Evolutionary conservation across 2,329 filamentous ascomycete genomes (phyloP), one percentile per base, ranked within the genome.

Genomic region (Penicillium polonicum): DNA sequence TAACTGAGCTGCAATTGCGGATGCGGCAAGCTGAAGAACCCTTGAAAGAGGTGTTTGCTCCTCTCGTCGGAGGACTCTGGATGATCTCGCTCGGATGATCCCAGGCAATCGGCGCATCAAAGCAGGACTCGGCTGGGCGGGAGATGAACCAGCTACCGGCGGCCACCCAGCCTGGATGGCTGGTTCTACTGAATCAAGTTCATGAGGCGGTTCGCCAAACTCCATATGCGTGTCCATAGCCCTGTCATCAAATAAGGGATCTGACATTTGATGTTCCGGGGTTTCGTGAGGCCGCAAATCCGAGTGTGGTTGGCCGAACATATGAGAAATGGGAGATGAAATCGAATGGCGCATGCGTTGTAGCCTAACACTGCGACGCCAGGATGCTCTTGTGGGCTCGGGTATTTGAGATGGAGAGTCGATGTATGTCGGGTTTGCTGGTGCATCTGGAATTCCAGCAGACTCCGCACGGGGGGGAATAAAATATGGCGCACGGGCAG

Each of bases 31-130:
- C 46, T 85, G 86, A 19, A 88, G 75, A 31, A 88, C 78, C 42
- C 84, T 79, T 43, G 85, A 86, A 33, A 88, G 74, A 68, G 83
- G 83, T 3, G 84, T 85, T 66, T 86, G 84, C 65, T 88, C 85
- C 65, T 86, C 84, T 60, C 80, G 79, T 33, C 81, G 77, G 54
- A 81, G 70, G 29, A 81, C 71, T 52, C 84, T 75, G 23, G 82
- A 80, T 45, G 83, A 79, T 54, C 84, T 76, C 59, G 84, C 77
- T 57, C 85, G 78, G 15, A 83, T 65, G 27, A 77, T 68, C 43
- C 71, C 72, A 21, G 76, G 75, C 33, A 79, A 68, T 31, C 76
- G 72, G 52, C 77, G 72, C 58, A 73, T 64, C 48, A 74, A 63
- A 19, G 66, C 68, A 51, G 72, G 69, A 57, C 61, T 64, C 27